phyloP scores from a whole-genome alignment of 164 flowering plant species.

The Vitis vinifera region DNA sequence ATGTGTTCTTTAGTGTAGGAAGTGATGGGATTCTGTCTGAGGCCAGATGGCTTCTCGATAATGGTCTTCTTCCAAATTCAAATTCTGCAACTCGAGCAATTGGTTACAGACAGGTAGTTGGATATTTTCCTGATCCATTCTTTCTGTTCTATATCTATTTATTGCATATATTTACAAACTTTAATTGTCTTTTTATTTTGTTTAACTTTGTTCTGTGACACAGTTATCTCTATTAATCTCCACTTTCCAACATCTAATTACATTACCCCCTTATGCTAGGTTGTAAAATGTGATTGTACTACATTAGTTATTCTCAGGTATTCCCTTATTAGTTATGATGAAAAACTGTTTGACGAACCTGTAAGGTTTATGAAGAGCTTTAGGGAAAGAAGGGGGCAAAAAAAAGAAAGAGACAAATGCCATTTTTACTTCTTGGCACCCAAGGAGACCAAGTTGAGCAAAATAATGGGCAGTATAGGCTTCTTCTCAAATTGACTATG shows the following conservation, averaged over 20 bases:
- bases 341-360: not conserved
- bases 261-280: not conserved
- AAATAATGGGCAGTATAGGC: too few species aligned
- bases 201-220: not conserved
- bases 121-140: not conserved
- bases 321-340: not conserved
- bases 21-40: constrained; percentile 74
- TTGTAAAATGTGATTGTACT: not conserved
- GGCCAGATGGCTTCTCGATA: constrained; percentile 79
- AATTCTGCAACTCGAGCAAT: constrained; percentile 93
- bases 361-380: too few species aligned
- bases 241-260: not conserved
- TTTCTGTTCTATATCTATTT: not conserved
- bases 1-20: constrained; percentile 34
- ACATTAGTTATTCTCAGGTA: not conserved
- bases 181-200: not conserved
- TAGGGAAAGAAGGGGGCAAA: too few species aligned
- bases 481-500: too few species aligned
- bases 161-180: not conserved
- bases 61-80: constrained; percentile 87
- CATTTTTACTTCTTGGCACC: too few species aligned
- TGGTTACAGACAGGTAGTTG: constrained; percentile 85
- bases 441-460: too few species aligned
- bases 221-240: too few species aligned
- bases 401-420: too few species aligned